Evolutionary conservation across 305 asterid genomes (phyloP), one percentile per base, ranked within the genome.

Genomic region (Fraxinus xanthoxyloides): DNA sequence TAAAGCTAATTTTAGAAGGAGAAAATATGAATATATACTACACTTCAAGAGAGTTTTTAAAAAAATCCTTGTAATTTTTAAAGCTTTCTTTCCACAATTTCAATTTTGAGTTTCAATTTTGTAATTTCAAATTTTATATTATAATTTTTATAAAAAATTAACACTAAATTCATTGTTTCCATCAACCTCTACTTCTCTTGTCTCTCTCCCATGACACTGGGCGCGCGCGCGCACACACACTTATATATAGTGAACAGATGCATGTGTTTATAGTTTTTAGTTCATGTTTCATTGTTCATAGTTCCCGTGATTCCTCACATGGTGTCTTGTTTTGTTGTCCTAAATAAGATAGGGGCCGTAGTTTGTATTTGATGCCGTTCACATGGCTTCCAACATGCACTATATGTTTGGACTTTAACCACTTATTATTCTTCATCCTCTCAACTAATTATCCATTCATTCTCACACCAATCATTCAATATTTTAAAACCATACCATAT

Each of bases 361-460:
- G 35, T 83, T 40, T 69, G 72, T 86, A 82, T 82, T 78, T 87
- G 80, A 85, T 91, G 85, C 38, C 80, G 79, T 80, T 88, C 97
- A 92, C 97, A 90, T 92, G 94, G 92, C 90, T 84, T 82, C 77
- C 85, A 91, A 90, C 93, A 91, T 89, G 91, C 91, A 59, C 63
- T 34, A 81, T 46, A 26, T 59, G 1, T 77, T 38, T 43, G 75
- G 69, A 70, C 76, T 65, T 78, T 74, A 85, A 69, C 84, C 81
- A 79, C 82, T 65, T 79, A 59, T 72, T 85, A 78, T 70, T 73
- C 72, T 76, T 84, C 69, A 75, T 19, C 63, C 30, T 82, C 84
- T 81, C 81, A 86, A 82, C 79, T 79, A 83, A 82, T 81, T 84
- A 76, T 72, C 54, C 81, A 30, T 72, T 76, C 63, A 81, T 82